Evolutionary conservation across 495 filamentous ascomycete species (phyloP).

Genomic region (Pseudomonodictys pantanalensis): DNA sequence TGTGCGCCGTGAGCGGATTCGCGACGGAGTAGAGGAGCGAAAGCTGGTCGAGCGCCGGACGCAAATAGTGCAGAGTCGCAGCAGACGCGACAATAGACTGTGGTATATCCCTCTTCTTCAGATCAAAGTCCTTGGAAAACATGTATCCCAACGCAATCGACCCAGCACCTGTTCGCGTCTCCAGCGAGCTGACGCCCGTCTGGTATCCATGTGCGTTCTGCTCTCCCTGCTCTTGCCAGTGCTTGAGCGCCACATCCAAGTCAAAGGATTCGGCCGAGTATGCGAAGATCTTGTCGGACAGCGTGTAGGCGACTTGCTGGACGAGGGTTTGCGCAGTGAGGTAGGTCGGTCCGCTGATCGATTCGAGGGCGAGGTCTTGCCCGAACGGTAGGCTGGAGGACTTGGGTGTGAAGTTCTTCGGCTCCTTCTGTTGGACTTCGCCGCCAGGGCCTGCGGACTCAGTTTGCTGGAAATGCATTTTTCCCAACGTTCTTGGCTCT

Average conservation of each 20-base stretch:
- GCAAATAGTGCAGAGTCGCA: slow-evolving; percentile 74
- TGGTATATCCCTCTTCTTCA: slow-evolving; percentile 85
- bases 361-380: slow-evolving; percentile 54
- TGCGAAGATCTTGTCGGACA: slow-evolving; percentile 94
- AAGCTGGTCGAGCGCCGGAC: slow-evolving; percentile 82
- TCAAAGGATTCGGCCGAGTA: slow-evolving; percentile 93
- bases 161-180: slow-evolving; percentile 85
- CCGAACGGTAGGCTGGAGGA: slow-evolving; percentile 64
- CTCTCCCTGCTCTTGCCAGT: slow-evolving; percentile 65
- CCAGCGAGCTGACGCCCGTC: slow-evolving; percentile 72
- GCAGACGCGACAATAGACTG: slow-evolving; percentile 86
- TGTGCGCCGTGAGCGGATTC: slow-evolving; percentile 86
- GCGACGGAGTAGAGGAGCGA: slow-evolving; percentile 83
- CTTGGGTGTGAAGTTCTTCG: slow-evolving; percentile 23
- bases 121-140: slow-evolving; percentile 91
- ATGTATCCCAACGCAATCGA: slow-evolving; percentile 93
- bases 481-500: background rate
- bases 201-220: slow-evolving; percentile 77
- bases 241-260: slow-evolving; percentile 73
- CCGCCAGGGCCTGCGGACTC: slow-evolving; percentile 31
- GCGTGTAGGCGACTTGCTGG: slow-evolving; percentile 89
- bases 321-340: slow-evolving; percentile 85
- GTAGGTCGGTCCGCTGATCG: slow-evolving; percentile 86
- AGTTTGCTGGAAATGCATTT: slow-evolving; percentile 33
- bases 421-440: background rate